Evolutionary conservation across 805 yeast species (phyloP).

Genomic region (Barnettozyma siamensis): DNA sequence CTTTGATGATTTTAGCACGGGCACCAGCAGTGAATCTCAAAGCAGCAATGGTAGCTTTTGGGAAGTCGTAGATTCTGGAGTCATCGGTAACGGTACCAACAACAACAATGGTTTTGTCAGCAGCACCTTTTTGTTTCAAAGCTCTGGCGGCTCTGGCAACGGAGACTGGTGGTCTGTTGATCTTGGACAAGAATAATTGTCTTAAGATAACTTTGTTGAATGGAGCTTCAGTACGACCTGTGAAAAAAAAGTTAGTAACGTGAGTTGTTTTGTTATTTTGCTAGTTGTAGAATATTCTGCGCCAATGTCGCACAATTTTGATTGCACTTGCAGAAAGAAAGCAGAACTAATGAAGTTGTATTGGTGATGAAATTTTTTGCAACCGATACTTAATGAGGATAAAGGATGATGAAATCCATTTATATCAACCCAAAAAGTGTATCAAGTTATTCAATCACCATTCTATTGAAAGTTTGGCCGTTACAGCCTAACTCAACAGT

Average conservation of each 20-base stretch:
- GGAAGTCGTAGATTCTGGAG: conserved; percentile 87
- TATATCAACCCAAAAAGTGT: conserved; percentile 6
- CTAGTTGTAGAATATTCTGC: conserved; percentile 34
- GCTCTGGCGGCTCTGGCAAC: conserved; percentile 86
- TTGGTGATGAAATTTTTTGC: conserved; percentile 1
- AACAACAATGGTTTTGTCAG: conserved; percentile 90
- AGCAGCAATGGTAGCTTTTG: conserved; percentile 98
- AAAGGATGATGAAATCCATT: background rate
- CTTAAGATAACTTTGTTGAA: conserved; percentile 97
- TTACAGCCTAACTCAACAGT: conserved; percentile 73
- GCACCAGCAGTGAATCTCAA: conserved; percentile 99
- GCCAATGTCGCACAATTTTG: conserved; percentile 36
- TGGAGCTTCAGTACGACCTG: conserved; percentile 97
- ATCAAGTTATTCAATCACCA: background rate
- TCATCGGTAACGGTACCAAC: conserved; percentile 99
- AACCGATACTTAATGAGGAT: conserved; percentile 5
- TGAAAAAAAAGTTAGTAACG: conserved; percentile 32
- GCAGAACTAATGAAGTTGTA: background rate
- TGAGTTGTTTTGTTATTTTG: conserved; percentile 1
- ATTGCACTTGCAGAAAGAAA: conserved; percentile 35
- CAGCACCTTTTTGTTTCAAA: conserved; percentile 75
- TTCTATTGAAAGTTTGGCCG: conserved; percentile 40
- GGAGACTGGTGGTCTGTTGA: conserved; percentile 99
- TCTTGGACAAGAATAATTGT: conserved; percentile 94
- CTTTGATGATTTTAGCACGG: conserved; percentile 92